These are phyloP conservation scores for Sphenostylis stenocarpa DNA, from an alignment of 306 rosid species.

Conservation along the genomic window DNA sequence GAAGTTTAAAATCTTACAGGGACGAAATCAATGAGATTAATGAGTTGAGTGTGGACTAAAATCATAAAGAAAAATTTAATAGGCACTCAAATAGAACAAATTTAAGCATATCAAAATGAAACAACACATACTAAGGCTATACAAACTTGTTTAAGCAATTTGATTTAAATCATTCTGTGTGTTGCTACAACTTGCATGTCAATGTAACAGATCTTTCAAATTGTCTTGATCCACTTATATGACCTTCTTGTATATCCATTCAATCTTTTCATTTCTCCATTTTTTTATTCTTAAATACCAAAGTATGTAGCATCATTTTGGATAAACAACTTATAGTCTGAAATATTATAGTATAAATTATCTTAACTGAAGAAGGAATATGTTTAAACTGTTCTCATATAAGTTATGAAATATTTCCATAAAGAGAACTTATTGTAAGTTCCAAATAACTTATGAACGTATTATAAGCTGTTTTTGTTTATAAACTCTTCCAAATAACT, in stretches of 20 bases:
- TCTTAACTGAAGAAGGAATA: too few relatives aligned
- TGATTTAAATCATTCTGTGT: not conserved
- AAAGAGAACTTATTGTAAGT: not conserved
- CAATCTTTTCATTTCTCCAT: not conserved
- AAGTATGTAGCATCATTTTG: too few relatives aligned
- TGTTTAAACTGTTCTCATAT: not conserved
- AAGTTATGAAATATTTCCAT: not conserved
- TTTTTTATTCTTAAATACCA: not conserved
- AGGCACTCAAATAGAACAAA: too few relatives aligned
- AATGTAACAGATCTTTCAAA: not conserved
- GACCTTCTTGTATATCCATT: not conserved
- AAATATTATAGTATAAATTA: too few relatives aligned
- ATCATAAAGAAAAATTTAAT: not conserved
- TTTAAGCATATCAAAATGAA: too few relatives aligned
- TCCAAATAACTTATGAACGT: not conserved
- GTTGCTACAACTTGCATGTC: not conserved
- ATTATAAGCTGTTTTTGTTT: too few relatives aligned
- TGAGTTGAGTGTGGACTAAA: not conserved
- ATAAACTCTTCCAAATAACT: too few relatives aligned
- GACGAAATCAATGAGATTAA: not conserved
- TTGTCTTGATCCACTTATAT: not conserved
- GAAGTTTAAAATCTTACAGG: too few relatives aligned
- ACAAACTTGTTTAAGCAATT: too few relatives aligned
- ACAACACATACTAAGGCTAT: too few relatives aligned
- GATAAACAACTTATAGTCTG: not conserved